Evolutionary conservation across 352 stramenopile species (phyloP), one percentile per base, ranked within the genome.

Genomic region (Phytopythium delawarense): DNA sequence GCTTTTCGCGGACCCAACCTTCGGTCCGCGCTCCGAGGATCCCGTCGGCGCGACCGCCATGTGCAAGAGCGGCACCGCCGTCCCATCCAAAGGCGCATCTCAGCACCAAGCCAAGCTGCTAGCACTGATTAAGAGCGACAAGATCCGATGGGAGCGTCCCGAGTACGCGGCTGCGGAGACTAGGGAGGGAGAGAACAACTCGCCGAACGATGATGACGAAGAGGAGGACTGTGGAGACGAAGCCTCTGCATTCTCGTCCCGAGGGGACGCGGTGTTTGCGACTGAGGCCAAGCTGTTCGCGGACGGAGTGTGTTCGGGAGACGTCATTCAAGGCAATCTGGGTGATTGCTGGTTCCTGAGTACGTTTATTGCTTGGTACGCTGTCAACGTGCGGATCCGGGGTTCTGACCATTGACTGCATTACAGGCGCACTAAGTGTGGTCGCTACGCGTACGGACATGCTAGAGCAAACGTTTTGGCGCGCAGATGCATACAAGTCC

Each of bases 341-440:
- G 92, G 89, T 3, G 89, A 98, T 59, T 98, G 92, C 64, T 98
- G 92, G 92, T 96, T 98, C 67, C 45, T 97, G 42, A 93, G 86
- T 93, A 74, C 42, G 78, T 75, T 11, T 28, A 39, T 21, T 44
- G 25, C 18, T 4, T 11, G n/a, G 23, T 57, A 13, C 13, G n/a
- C 8, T 34, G 30, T 23, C 4, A 3, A 21, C 5, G n/a, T 46
- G 40, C 7, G 40, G 25, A 28, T 28, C 25, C 7, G 1, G 16
- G 16, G 40, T n/a, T 8, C 40, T 46, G 6, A 46, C 28, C 28
- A 6, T 32, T 46, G 20, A 11, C 23, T 4, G 40, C 18, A 21
- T 39, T 56, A 11, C 23, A 94, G 86, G 88, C 57, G 92, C 92
- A 2, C 65, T 98, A 21, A 92, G 78, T 59, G 88, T 97, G 12